Conservation (phyloP, 208 protist genomes). For the Polymyxa betae region DNA sequence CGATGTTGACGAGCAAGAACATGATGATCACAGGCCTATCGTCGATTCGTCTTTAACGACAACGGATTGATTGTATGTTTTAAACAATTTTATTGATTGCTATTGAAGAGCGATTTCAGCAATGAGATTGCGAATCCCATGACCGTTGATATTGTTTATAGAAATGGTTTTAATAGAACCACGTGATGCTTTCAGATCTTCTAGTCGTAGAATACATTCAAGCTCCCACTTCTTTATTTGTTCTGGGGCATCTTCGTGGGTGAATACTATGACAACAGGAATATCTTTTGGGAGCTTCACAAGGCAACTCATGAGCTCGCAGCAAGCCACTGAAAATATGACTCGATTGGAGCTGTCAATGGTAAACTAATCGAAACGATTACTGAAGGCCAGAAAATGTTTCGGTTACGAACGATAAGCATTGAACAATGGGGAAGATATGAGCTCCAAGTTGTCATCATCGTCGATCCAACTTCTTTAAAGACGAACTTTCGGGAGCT, state of each 20-base stretch:
- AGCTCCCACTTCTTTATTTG: not conserved
- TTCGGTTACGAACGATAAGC: not conserved
- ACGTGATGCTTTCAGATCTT: not conserved
- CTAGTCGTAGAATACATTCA: not conserved
- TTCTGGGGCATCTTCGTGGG: not conserved
- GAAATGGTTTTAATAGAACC: not conserved
- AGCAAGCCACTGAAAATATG: not conserved
- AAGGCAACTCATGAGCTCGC: not conserved
- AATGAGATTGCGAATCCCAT: not conserved
- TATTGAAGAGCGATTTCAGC: not conserved
- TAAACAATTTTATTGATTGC: too few species aligned
- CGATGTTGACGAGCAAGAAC: not conserved
- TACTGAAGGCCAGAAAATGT: not conserved
- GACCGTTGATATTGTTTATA: not conserved
- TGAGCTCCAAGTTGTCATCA: conserved; percentile 22
- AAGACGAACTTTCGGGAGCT: not conserved
- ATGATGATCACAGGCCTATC: not conserved
- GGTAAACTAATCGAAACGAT: not conserved
- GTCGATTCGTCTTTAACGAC: too few species aligned
- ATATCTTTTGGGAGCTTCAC: not conserved
- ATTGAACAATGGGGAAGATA: not conserved
- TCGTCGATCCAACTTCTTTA: conserved; percentile 25
- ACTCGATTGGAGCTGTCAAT: not conserved
- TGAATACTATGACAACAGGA: conserved; percentile 6
- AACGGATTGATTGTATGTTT: too few species aligned